Evolutionary conservation across 2,329 filamentous ascomycete species (phyloP), one percentile per base, ranked within the genome.

Genomic region (Aspergillus pseudoviridinutans): DNA sequence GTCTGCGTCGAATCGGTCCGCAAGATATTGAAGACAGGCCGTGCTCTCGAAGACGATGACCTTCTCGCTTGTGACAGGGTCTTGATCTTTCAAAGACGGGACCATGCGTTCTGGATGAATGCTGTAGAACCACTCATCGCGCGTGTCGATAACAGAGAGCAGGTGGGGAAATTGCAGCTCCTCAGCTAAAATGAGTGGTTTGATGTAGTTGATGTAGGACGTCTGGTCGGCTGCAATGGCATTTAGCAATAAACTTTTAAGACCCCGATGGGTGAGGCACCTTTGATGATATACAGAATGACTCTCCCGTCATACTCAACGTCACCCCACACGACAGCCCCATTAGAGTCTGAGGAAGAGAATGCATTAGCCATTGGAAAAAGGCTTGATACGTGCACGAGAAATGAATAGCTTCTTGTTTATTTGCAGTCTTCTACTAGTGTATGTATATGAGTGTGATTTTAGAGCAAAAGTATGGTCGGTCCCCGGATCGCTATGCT

Each of bases 151-250:
- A 9, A 58, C 53, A 7, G 53, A 55, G 17, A 58, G 29, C 1
- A 53, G 12, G 25, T 58, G 56, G 4, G 56, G 53, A 1, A 55
- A 14, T 17, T 49, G 14, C 8, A 56, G 12, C 17, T 56, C 55
- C 10, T 28, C 20, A 2, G 53, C 53, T 1, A 55, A 22, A 25
- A 58, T 58, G 22, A 58, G 46, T 2, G 49, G 53, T 32, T 58
- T 58, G 42, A 58, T 50, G 35, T 55, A 55, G 49, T 58, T 55
- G 29, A 55, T 58, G 32, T 55, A 55, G 14, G 56, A 58, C 1
- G 53, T 55, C 38, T 57, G 12, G n/a, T 57, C 44, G 17, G 51
- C 56, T 57, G 55, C 32, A 22, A 22, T 22, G 1, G 32, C 32
- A 38, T 38, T 38, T 20, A 20, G 29, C 17, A 24, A 28, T 53